phyloP scores from a whole-genome alignment of 163 green algal species.

The Coccomyxa subellipsoidea region DNA sequence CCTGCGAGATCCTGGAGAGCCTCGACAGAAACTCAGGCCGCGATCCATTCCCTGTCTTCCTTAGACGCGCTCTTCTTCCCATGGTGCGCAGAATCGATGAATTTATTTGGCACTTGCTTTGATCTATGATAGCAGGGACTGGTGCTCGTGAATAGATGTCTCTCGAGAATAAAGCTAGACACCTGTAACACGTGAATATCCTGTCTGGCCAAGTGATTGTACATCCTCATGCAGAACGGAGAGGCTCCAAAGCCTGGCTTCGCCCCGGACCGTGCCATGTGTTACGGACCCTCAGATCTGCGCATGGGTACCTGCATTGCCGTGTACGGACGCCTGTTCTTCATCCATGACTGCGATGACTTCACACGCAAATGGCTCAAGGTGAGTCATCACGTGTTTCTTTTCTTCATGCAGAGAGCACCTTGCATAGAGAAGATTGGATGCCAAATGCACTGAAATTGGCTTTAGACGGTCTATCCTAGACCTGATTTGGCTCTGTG shows the following conservation, averaged over 20 bases:
- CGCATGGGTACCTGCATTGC: conserved; percentile 65
- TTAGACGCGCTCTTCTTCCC: conserved; percentile 71
- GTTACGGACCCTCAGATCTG: conserved; percentile 65
- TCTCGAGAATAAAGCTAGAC: too few species aligned
- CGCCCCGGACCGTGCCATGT: conserved; percentile 2
- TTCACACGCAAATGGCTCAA: conserved; percentile 82
- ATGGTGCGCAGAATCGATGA: conserved; percentile 53
- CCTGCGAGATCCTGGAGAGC: conserved; percentile 87
- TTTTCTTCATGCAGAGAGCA: not conserved
- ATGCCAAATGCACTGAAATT: too few species aligned
- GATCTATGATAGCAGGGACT: too few species aligned
- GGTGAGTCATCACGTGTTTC: conserved; percentile 7
- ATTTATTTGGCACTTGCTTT: too few species aligned
- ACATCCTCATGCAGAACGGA: not conserved
- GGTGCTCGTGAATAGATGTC: too few species aligned
- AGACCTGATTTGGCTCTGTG: not conserved
- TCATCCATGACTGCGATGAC: conserved; percentile 86
- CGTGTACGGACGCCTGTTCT: conserved; percentile 78
- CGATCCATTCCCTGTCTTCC: conserved; percentile 83
- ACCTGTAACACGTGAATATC: too few species aligned
- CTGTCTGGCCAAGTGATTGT: too few species aligned
- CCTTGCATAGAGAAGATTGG: too few species aligned
- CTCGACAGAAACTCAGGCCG: conserved; percentile 79
- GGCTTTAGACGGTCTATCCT: too few species aligned
- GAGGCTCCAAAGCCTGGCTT: not conserved